Base-by-base conservation (phyloP, 1,284 basidiomycete genomes). In the Malassezia nana region DNA sequence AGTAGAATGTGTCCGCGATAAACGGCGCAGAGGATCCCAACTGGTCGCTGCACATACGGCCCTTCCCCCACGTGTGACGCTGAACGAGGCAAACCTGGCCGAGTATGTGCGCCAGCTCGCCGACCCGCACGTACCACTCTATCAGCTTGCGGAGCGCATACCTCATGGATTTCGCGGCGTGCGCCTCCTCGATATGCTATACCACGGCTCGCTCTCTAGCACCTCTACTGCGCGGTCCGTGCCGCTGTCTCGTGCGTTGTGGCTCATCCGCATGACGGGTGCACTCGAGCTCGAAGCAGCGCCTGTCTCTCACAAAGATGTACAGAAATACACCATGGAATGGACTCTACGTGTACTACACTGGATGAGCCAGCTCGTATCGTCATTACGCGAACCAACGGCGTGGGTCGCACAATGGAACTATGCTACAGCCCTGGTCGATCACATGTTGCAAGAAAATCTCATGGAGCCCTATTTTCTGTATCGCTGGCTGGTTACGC, bases 221-320 rank as follows among this genome's bases (percentile, higher is more conserved):
- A 7, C 10, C 18, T 18, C 50, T 20, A 24, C 55, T 32, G n/a
- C 24, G 7, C 50, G 32, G 10, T 49, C 55, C 32, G 88, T 98
- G 28, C 84, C 86, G 1, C 82, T 91, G 38, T 80, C 84, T 1
- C 79, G 94, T 24, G 94, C 94, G 0, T 80, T 94, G 3, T 99
- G 94, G 94, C 90, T 94, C 73, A 81, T 96, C 26, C 81, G 90
- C 12, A 87, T 91, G 0, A 83, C 92, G 50, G 94, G 92, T n/a
- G 87, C 86, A 1, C 90, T 89, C 65, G 92, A 98, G 75, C 20
- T 44, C 10, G 26, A 42, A 3, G 32, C n/a, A 13, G n/a, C 39
- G 8, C n/a, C 16, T 40, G 16, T 29, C 2, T 18, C 31, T 22
- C 26, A 38, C 12, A 20, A 18, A 20, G 35, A 38, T 9, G 35